Conservation (phyloP, 1,284 basidiomycete genomes). For the Porogramme epimiltina region DNA sequence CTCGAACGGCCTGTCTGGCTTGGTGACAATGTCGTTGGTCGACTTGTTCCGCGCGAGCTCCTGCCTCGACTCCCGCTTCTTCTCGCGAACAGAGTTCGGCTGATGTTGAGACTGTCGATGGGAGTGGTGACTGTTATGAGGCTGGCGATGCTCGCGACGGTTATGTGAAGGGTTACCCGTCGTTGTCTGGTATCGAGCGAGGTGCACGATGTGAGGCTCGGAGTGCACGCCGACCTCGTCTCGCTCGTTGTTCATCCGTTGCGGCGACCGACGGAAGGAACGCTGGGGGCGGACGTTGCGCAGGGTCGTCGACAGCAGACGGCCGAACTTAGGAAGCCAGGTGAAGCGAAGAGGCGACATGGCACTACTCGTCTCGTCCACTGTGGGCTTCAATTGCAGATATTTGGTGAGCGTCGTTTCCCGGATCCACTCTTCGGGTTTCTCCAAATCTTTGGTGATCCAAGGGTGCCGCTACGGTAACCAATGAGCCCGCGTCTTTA, state of each 20-base stretch:
- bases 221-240: slow-evolving; percentile 34
- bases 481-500: not conserved
- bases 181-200: slow-evolving; percentile 21
- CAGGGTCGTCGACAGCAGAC: slow-evolving; percentile 43
- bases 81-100: slow-evolving; percentile 23
- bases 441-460: slow-evolving; percentile 75
- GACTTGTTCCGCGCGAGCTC: slow-evolving; percentile 27
- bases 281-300: slow-evolving; percentile 43
- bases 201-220: slow-evolving; percentile 24
- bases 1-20: slow-evolving; percentile 10
- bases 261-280: slow-evolving; percentile 34
- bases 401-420: slow-evolving; percentile 69
- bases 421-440: slow-evolving; percentile 78
- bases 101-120: not conserved
- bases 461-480: slow-evolving; percentile 63
- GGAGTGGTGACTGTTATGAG: not conserved
- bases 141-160: slow-evolving; percentile 11
- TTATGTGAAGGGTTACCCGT: slow-evolving; percentile 5
- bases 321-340: slow-evolving; percentile 36
- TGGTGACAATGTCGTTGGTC: slow-evolving; percentile 24
- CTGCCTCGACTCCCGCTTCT: slow-evolving; percentile 23
- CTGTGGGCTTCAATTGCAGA: slow-evolving; percentile 69
- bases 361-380: slow-evolving; percentile 81
- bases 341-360: slow-evolving; percentile 63
- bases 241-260: slow-evolving; percentile 28